phyloP scores from a whole-genome alignment of 1,139 yeast species.

The Pichia sp. region DNA sequence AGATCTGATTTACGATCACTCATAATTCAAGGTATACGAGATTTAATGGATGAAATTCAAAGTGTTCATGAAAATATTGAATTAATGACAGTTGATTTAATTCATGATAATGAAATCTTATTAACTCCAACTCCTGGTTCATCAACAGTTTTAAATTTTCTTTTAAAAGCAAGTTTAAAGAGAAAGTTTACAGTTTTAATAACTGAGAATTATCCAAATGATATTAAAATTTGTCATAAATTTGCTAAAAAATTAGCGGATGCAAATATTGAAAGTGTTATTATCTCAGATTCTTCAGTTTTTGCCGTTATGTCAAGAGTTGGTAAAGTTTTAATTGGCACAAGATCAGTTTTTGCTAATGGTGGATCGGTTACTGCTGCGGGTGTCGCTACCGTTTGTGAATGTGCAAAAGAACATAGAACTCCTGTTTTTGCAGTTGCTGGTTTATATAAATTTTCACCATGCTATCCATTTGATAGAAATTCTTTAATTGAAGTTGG shows the following conservation, averaged over 20 bases:
- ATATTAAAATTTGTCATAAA: conserved; percentile 63
- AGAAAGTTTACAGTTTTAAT: conserved; percentile 89
- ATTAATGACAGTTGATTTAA: conserved; percentile 83
- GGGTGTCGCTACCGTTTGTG: conserved; percentile 91
- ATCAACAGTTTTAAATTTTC: conserved; percentile 78
- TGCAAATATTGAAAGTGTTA: conserved; percentile 82
- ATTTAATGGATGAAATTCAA: conserved; percentile 84
- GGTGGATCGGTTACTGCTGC: conserved; percentile 91
- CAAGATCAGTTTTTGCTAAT: conserved; percentile 84
- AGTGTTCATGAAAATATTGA: conserved; percentile 89
- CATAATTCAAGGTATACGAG: conserved; percentile 90
- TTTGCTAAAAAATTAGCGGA: conserved; percentile 77
- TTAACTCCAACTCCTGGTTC: conserved; percentile 94
- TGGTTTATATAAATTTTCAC: conserved; percentile 88
- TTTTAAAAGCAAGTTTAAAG: conserved; percentile 81
- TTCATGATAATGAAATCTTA: conserved; percentile 89
- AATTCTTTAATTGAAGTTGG: conserved; percentile 91
- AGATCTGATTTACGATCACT: conserved; percentile 67
- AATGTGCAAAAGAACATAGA: conserved; percentile 89
- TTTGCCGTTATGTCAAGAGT: conserved; percentile 97
- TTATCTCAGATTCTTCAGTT: conserved; percentile 89
- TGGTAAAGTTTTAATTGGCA: conserved; percentile 90
- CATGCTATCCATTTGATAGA: conserved; percentile 87
- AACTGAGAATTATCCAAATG: conserved; percentile 90
- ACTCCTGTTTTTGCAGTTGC: conserved; percentile 96